Conservation (phyloP, 2,329 filamentous ascomycete species). For the Fusarium mexicanum region DNA sequence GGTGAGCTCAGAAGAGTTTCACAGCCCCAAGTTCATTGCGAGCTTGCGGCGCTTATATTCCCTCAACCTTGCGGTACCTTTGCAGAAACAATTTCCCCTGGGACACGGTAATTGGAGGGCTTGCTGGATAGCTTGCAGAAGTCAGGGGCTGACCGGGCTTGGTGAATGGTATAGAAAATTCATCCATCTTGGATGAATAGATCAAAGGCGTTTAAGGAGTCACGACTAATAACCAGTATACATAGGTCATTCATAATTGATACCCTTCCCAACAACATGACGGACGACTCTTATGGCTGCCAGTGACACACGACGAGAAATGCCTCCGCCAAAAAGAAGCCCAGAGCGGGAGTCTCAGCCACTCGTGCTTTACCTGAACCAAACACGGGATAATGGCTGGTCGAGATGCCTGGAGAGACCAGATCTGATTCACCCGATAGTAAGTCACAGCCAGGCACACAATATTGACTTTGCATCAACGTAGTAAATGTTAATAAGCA, state of each 20-base stretch:
- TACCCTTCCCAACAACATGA: slow-evolving; percentile 32
- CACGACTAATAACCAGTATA: slow-evolving; percentile 12
- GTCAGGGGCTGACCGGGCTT: not conserved
- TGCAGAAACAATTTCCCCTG: not conserved
- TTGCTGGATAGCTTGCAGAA: not conserved
- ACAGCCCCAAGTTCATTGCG: not conserved
- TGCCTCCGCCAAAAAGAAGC: not conserved
- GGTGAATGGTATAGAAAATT: not conserved
- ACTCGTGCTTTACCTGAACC: not conserved
- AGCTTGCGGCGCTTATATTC: not conserved
- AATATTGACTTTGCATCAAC: not conserved
- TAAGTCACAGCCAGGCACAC: not conserved
- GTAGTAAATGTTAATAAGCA: not conserved
- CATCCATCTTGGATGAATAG: not conserved
- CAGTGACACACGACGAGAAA: not conserved
- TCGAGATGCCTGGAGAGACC: not conserved
- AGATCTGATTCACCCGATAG: not conserved
- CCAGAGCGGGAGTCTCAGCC: not conserved
- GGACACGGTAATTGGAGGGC: not conserved
- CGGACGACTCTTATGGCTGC: not conserved
- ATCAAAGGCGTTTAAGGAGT: slow-evolving; percentile 33
- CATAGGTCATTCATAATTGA: slow-evolving; percentile 29
- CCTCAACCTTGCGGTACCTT: not conserved
- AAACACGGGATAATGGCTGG: not conserved
- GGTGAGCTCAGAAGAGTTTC: not conserved